Evolutionary conservation across 2,329 filamentous ascomycete genomes (phyloP), one percentile per base, ranked within the genome.

Genomic region (Hymenoscyphus infarciens): DNA sequence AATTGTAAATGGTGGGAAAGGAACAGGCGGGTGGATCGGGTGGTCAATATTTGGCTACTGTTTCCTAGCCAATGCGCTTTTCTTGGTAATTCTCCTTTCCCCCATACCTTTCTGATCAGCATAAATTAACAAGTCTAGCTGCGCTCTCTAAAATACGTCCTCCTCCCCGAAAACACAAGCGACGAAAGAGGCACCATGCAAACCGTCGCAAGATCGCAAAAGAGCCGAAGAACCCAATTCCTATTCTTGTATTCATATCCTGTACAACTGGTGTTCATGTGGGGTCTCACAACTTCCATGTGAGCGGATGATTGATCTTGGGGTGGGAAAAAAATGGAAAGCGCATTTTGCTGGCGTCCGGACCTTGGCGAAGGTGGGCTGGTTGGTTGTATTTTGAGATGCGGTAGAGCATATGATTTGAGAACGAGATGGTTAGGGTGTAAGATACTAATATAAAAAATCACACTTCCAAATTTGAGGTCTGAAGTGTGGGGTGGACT

Each of bases 251-350:
- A 99, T 78, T 94, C 93, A 54, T 99, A 98, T 77, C 81, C 96
- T 61, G 88, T 98, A 62, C 95, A 99, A 79, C 84, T 98, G 69
- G 80, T 93, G 61, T 96, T 98, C 77, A 99, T 98, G 93, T 95
- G 94, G 88, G 82, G 87, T 72, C 76, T 91, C 66, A 89, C 72
- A 25, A 62, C 45, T 4, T 52, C 45, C 19, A 52, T 52, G 45
- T 52, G 11, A 52, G 35, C 2, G 19, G 19, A 25, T 1, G 8
- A 52, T 52, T 22, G 11, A 45, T 8, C 8, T 45, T 45, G 65
- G 52, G 63, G 67, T n/a, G 72, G 52, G 69, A 19, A 31, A 33
- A 33, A 39, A 25, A 33, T 57, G 59, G 55, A 45, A 58, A 35
- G 54, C 35, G 53, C 57, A 54, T 68, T 64, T 58, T 67, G 59